Base-by-base conservation (phyloP, 2,329 filamentous ascomycete species). In the Alternaria brassicae region DNA sequence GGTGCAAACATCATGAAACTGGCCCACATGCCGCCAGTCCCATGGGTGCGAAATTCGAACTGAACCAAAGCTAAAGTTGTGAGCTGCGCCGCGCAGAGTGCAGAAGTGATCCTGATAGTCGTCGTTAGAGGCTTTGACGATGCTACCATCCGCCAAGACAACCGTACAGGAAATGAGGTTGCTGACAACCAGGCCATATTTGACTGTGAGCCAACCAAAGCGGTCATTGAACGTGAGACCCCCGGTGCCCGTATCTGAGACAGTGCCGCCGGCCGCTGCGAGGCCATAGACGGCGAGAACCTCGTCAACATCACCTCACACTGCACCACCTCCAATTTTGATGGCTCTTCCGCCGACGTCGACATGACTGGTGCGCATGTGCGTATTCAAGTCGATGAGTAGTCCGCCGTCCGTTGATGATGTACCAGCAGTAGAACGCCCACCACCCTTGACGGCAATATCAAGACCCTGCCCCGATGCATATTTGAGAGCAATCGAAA, bases 31-130 rank as follows among this genome's bases (percentile, higher is more conserved):
- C 58, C 34, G 40, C 50, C 51, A 6, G 62, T 56, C 13, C 62
- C 40, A 19, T 62, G 48, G 51, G 84, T 79, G 67, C 81, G 81
- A 40, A 76, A 75, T 0, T 77, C 53, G 19, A 65, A 60, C 12
- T 53, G 50, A 2, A 82, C 84, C 82, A 51, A 87, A 80, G 48
- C 85, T 85, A 60, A 87, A 86, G 72, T 86, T 87, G 54, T 86
- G 83, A 1, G 85, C 85, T 3, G 84, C 85, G 7, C 85, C 85
- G 42, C 78, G 77, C 56, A 87, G 77, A 1, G 77, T 85, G 85
- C 85, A 88, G 67, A 79, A 86, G 10, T 87, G 79, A 32, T 86
- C 84, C 0, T 79, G 79, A 0, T 58, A 19, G 2, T 58, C 17
- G 17, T 74, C 71, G 1, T 23, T 19, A 3, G 72, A 69, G 57